A percentile compares a stretch with the other conserved stretches of the same genome.
phyloP scores from a whole-genome alignment of 768 basidiomycete species.

The Boletus insuetus region DNA sequence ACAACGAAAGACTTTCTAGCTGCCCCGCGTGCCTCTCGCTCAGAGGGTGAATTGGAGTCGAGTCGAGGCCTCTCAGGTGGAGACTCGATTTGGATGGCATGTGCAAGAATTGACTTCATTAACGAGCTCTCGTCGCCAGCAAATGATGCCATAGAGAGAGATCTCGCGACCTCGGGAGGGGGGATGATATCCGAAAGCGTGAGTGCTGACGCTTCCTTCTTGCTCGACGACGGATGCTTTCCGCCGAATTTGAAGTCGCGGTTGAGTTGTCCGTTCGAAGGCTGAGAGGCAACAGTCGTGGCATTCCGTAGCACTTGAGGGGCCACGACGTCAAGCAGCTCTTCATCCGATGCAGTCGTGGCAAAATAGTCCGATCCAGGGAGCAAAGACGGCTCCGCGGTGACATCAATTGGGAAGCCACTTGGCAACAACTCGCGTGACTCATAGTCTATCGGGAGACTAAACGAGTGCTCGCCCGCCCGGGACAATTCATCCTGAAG shows the following conservation, averaged over 20 bases:
- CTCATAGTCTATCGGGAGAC: slow-evolving; percentile 13
- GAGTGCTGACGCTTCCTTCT: slow-evolving; percentile 27
- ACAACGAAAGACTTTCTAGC: slow-evolving; percentile 14
- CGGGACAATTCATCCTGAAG: slow-evolving; percentile 28
- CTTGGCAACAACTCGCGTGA: slow-evolving; percentile 14
- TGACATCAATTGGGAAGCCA: slow-evolving; percentile 25
- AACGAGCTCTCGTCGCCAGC: slow-evolving; percentile 51
- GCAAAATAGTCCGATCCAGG: slow-evolving; percentile 35
- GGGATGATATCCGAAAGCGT: slow-evolving; percentile 79
- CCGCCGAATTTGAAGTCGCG: slow-evolving; percentile 77
- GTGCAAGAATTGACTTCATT: slow-evolving; percentile 52
- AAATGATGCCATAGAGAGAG: slow-evolving; percentile 45
- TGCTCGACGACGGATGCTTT: slow-evolving; percentile 15
- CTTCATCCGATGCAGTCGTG: slow-evolving; percentile 35
- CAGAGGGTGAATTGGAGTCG: slow-evolving; percentile 46
- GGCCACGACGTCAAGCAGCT: slow-evolving; percentile 18
- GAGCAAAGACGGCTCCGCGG: slow-evolving; percentile 37
- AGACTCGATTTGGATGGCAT: slow-evolving; percentile 40
- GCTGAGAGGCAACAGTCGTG: slow-evolving; percentile 39
- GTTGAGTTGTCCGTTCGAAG: slow-evolving; percentile 67
- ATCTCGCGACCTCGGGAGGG: slow-evolving; percentile 50
- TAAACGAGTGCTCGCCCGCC: slow-evolving; percentile 22
- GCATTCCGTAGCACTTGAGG: slow-evolving; percentile 21
- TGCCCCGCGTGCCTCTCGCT: slow-evolving; percentile 26
- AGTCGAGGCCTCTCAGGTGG: slow-evolving; percentile 34